phyloP scores from a whole-genome alignment of 179 eudicot genomes.

The Beta macrorhiza region DNA sequence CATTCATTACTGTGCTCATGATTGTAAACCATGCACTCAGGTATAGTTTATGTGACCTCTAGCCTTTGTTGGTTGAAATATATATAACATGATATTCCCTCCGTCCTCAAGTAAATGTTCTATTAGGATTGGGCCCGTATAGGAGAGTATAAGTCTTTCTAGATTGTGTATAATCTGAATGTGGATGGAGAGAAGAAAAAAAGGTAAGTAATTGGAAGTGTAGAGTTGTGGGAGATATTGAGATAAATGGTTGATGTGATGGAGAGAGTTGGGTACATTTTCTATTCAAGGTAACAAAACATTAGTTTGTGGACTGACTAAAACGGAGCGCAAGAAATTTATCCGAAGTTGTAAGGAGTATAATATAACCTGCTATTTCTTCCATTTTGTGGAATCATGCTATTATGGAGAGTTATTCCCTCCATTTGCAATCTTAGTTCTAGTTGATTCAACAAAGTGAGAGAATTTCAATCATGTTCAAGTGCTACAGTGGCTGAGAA shows the following conservation, averaged over 20 bases:
- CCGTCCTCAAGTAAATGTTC: too few relatives aligned
- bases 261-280: too few relatives aligned
- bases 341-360: not conserved
- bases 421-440: not conserved
- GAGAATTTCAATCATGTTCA: not conserved
- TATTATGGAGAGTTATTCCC: not conserved
- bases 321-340: too few relatives aligned
- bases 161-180: too few relatives aligned
- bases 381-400: not conserved
- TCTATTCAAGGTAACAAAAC: too few relatives aligned
- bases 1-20: conserved; percentile 80
- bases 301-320: too few relatives aligned
- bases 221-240: too few relatives aligned
- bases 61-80: not conserved
- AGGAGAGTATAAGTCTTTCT: too few relatives aligned
- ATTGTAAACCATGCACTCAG: conserved; percentile 95
- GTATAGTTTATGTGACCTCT: conserved; percentile 34
- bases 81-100: not conserved
- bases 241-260: too few relatives aligned
- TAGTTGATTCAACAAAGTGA: not conserved
- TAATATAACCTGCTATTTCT: not conserved
- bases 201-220: too few relatives aligned
- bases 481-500: not conserved
- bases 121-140: too few relatives aligned
- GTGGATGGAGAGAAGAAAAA: too few relatives aligned